Base-by-base conservation (phyloP, 331 rosid species). In the Quercus tomentella region DNA sequence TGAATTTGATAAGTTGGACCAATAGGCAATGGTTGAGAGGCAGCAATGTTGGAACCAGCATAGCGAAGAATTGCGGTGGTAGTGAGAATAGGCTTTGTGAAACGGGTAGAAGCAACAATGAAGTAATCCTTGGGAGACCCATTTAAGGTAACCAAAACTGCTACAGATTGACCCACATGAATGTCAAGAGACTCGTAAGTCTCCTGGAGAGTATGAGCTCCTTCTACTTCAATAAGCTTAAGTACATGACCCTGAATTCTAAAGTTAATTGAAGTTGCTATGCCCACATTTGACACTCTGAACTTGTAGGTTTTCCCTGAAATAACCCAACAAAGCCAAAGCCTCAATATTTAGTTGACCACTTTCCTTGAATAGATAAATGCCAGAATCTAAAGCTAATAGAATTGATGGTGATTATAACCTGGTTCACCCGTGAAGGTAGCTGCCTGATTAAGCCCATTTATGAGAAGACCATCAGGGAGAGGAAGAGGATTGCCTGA, bases 161-260 rank as follows among this genome's bases (percentile, higher is more conserved):
- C 82, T 7, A 83, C 72, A 1, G 98, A 91, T 86, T 94, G 97
- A 8, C 97, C 97, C 25, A 84, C 85, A 63, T 92, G 97, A 82
- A 94, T 28, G 67, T 94, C 97, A 17, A 92, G 52, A 1, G 97
- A 89, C 6, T 86, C 85, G 17, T 91, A 94, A 1, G 45, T 54
- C 30, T 92, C 97, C 81, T 91, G 97, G 7, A 94, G 6, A 15
- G 97, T 85, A 37, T 92, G 97, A 72, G 90, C 78, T 80, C 97
- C 98, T 89, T 94, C 98, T 49, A 92, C 97, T 84, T 94, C 98
- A 70, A 92, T 86, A 2, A 92, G 89, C 23, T 70, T 90, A 87
- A 94, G 52, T 0, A 33, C 52, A 73, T 94, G 97, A 2, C 85
- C 90, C 56, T 92, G 90, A 58, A 94, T 91, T 79, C 95, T 87